Conservation (phyloP, 2,329 filamentous ascomycete species). For the Claviceps lovelessii region DNA sequence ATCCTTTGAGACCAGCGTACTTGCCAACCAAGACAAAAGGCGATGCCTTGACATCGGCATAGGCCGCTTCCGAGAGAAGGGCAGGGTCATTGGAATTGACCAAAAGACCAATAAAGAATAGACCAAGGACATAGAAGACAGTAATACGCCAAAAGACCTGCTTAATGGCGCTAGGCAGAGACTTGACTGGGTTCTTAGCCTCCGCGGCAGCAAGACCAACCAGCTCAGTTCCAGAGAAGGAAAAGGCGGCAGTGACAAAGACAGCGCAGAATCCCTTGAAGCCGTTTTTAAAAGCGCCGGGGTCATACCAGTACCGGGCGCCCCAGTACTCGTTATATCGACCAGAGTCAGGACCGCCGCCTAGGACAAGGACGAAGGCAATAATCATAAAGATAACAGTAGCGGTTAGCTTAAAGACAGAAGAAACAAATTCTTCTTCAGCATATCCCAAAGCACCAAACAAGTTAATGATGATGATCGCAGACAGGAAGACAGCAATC, state of each 20-base stretch:
- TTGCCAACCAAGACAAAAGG: slow-evolving; percentile 45
- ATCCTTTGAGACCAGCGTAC: slow-evolving; percentile 35
- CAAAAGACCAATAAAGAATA: slow-evolving; percentile 37
- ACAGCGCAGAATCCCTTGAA: slow-evolving; percentile 62
- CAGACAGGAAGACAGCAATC: slow-evolving; percentile 35
- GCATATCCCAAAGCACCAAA: slow-evolving; percentile 36
- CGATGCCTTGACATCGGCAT: slow-evolving; percentile 25
- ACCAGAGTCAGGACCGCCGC: slow-evolving; percentile 41
- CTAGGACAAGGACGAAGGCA: slow-evolving; percentile 43
- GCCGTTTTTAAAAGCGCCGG: slow-evolving; percentile 51
- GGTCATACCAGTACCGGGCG: slow-evolving; percentile 33
- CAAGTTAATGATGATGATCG: slow-evolving; percentile 33
- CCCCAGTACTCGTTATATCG: slow-evolving; percentile 33
- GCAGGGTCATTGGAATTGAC: slow-evolving; percentile 29
- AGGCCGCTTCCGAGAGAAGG: slow-evolving; percentile 32
- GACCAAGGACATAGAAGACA: slow-evolving; percentile 38
- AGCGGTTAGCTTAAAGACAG: slow-evolving; percentile 37
- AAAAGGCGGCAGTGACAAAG: slow-evolving; percentile 59
- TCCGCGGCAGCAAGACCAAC: slow-evolving; percentile 34
- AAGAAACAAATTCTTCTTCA: slow-evolving; percentile 40
- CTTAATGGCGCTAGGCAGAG: slow-evolving; percentile 69
- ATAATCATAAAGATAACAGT: slow-evolving; percentile 46
- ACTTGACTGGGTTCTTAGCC: slow-evolving; percentile 52
- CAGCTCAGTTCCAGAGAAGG: slow-evolving; percentile 59
- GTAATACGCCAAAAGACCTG: slow-evolving; percentile 53